Base-by-base conservation (phyloP, 139 green algal species). In the Asterochloris sp. region DNA sequence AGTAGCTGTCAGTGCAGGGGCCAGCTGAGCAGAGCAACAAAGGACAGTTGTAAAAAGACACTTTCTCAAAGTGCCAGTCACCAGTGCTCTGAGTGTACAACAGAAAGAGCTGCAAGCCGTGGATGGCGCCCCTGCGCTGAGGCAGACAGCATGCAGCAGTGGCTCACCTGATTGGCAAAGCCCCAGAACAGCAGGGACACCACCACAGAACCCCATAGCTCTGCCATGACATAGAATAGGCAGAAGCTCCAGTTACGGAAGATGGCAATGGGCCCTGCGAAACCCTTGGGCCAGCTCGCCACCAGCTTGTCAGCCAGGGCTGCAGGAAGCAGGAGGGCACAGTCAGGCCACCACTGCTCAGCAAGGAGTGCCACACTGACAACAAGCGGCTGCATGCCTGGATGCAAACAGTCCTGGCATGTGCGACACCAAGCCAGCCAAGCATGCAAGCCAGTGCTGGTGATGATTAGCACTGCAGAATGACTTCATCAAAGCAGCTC, bases 151-250 rank as follows among this genome's bases (percentile, higher is more conserved):
- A 16, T 29, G 26, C 21, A 63, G 0, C n/a, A 27, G 11, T 60
- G 15, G 21, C 69, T 60, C 26, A 92, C 88, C 91, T 98, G 96
- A 90, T 99, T 99, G 83, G 96, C 94, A 89, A 99, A 97, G 61
- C 95, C 96, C 97, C 97, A 99, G 93, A 99, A 99, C 68, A 99
- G 96, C 78, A 99, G 94, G 1, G 97, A 99, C 76, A 99, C 96
- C 47, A 99, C 96, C 38, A 99, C 97, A 67, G 95, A 98, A 71
- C 97, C 97, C 97, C 97, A 99, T 75, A 99, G 91, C 95, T 99
- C 97, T 27, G 97, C 95, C 96, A 99, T 98, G 66, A 99, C 97
- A 87, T 99, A 99, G 89, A 99, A 99, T n/a, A 99, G 90, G 90
- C 95, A 98, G 91, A 96, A 99, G 66, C 94, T 97, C 96, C 97